Base-by-base conservation (phyloP, 768 basidiomycete genomes). In the Gloeostereum incarnatum region DNA sequence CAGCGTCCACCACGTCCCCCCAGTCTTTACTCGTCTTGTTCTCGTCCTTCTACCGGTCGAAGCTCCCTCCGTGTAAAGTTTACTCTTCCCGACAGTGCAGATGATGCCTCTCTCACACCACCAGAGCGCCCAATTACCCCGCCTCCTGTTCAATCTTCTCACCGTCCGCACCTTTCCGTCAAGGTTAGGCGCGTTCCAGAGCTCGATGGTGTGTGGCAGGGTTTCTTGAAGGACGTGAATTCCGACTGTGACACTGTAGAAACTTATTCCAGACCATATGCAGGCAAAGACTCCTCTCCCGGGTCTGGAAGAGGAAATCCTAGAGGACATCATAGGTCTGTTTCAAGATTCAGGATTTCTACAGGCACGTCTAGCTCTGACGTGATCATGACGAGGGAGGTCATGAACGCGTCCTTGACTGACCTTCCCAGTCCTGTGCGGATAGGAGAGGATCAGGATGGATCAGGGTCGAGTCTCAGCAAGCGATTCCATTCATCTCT, bases 251-350 rank as follows among this genome's bases (percentile, higher is more conserved):
- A 45, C 48, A 43, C 36, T 31, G 39, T 36, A 45, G 40, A 6
- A 37, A 31, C 34, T 23, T 31, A 22, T 34, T 22, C 29, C 31
- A 18, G 13, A 23, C 39, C 25, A 36, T 36, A 24, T 36, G 31
- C 25, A 53, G 45, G 20, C 49, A 48, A 13, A 49, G 42, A 17
- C 42, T 51, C 38, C 36, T 35, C 44, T 48, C 34, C 37, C 45
- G 36, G 51, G 50, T 46, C 38, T 39, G 36, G 49, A 47, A n/a
- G n/a, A n/a, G n/a, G n/a, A n/a, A n/a, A n/a, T n/a, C n/a, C n/a
- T n/a, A n/a, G n/a, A n/a, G 31, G 47, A 44, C 29, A 45, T 45
- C 65, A 66, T 3, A 22, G 44, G 22, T 60, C 65, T 29, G 63
- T 68, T 14, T 62, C 66, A 20, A 31, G 19, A 22, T 8, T 14